A percentile compares a stretch with the other conserved stretches of the same genome.
Evolutionary conservation across 148 eudicot species (phyloP).

Genomic region (Amaranthus cruentus): DNA sequence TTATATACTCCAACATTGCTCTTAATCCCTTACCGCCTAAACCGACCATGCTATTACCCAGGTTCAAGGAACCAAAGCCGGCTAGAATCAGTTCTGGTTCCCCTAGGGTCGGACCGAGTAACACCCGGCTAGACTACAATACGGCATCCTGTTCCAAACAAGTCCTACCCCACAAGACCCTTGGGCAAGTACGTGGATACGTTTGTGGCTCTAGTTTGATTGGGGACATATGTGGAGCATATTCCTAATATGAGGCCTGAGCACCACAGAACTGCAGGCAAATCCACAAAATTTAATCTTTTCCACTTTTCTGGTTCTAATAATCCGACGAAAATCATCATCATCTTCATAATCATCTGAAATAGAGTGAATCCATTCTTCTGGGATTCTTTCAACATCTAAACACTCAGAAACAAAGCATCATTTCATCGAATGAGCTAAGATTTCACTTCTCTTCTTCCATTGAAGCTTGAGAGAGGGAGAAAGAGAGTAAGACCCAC

Average conservation of each 20-base stretch:
- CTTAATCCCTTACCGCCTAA: too few species aligned
- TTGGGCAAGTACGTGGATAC: conserved; percentile 14
- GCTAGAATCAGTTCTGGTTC: too few species aligned
- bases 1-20: too few species aligned
- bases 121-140: neutral
- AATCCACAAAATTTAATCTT: neutral
- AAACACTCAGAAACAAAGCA: too few species aligned
- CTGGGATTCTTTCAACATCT: too few species aligned
- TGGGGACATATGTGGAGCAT: conserved; percentile 3
- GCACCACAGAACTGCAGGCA: conserved; percentile 24
- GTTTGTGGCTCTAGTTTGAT: conserved; percentile 9
- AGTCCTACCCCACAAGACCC: neutral
- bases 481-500: neutral
- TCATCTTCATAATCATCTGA: too few species aligned
- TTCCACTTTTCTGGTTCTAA: conserved; percentile 1
- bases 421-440: conserved; percentile 5
- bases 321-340: neutral
- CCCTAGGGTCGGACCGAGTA: too few species aligned
- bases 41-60: too few species aligned
- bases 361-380: too few species aligned
- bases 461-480: neutral
- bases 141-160: neutral
- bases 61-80: too few species aligned
- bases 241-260: neutral
- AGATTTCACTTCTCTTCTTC: neutral